Conservation (phyloP, 805 yeast species). For the Saccharomycopsis selenospora region DNA sequence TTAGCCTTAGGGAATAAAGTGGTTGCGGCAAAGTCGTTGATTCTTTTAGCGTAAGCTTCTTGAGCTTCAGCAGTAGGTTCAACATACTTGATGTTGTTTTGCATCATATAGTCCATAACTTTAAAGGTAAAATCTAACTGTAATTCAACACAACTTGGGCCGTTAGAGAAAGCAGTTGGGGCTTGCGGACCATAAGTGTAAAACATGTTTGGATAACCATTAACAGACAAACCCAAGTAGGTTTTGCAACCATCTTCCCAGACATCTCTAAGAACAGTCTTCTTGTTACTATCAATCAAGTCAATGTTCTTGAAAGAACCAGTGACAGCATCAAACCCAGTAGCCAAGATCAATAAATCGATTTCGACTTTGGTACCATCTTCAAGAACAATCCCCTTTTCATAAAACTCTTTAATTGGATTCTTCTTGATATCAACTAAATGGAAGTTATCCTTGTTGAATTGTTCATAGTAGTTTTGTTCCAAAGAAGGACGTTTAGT, state of each 20-base stretch:
- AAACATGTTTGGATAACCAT: conserved; percentile 28
- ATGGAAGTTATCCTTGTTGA: conserved; percentile 20
- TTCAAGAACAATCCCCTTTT: conserved; percentile 16
- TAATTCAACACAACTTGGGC: conserved; percentile 26
- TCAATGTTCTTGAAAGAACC: conserved; percentile 25
- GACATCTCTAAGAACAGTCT: conserved; percentile 17
- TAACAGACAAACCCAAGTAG: conserved; percentile 25
- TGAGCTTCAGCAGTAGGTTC: conserved; percentile 24
- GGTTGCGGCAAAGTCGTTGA: conserved; percentile 21
- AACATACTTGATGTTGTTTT: conserved; percentile 15
- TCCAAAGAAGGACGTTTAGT: conserved; percentile 23
- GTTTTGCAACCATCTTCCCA: conserved; percentile 20
- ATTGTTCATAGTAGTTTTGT: conserved; percentile 21
- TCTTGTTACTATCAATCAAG: conserved; percentile 19
- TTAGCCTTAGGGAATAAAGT: conserved; percentile 25
- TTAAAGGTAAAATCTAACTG: conserved; percentile 25
- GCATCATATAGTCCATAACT: conserved; percentile 16
- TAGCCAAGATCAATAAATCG: conserved; percentile 23
- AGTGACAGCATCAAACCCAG: conserved; percentile 25
- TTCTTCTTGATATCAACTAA: conserved; percentile 23
- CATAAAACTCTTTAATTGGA: conserved; percentile 21
- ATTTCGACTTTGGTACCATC: conserved; percentile 20
- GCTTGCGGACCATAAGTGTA: conserved; percentile 30
- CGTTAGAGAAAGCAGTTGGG: conserved; percentile 29
- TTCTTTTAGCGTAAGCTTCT: conserved; percentile 21